Evolutionary conservation across 306 rosid species (phyloP).

Genomic region (Fagus sylvatica): DNA sequence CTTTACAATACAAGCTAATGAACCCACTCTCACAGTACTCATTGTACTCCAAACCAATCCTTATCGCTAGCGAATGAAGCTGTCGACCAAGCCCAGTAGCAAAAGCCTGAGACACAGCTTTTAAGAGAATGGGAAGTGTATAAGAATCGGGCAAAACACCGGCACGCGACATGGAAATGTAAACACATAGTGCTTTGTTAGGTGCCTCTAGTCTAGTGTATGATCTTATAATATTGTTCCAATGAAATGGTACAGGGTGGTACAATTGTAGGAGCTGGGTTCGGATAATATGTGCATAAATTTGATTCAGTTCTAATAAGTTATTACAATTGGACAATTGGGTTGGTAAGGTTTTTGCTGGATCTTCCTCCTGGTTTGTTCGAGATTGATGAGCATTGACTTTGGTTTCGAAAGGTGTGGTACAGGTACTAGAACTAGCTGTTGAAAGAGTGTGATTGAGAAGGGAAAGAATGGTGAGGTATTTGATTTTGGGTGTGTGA

Average conservation of each 20-base stretch:
- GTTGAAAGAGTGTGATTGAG: not conserved
- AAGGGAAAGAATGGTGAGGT: conserved; percentile 15
- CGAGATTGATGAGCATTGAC: not conserved
- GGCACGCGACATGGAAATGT: conserved; percentile 45
- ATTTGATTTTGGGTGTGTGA: not conserved
- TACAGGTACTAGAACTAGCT: not conserved
- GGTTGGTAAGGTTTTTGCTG: conserved; percentile 29
- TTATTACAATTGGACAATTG: conserved; percentile 32
- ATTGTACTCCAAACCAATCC: conserved; percentile 56
- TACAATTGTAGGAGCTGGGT: conserved; percentile 41
- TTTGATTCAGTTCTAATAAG: conserved; percentile 35
- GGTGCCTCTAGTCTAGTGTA: conserved; percentile 58
- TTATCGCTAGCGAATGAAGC: conserved; percentile 53
- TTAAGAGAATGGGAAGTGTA: conserved; percentile 66
- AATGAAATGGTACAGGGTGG: conserved; percentile 52
- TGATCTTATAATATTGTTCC: conserved; percentile 67
- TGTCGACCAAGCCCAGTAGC: conserved; percentile 45
- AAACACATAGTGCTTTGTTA: conserved; percentile 39
- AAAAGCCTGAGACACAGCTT: conserved; percentile 47
- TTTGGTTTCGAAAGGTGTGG: conserved; percentile 6
- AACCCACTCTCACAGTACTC: conserved; percentile 75
- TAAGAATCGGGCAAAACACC: conserved; percentile 62
- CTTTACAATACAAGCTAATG: conserved; percentile 50
- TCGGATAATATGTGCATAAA: conserved; percentile 44
- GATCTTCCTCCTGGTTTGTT: conserved; percentile 18